Evolutionary conservation across 148 eudicot genomes (phyloP), one percentile per base, ranked within the genome.

Genomic region (Vaccinium corymbosum): DNA sequence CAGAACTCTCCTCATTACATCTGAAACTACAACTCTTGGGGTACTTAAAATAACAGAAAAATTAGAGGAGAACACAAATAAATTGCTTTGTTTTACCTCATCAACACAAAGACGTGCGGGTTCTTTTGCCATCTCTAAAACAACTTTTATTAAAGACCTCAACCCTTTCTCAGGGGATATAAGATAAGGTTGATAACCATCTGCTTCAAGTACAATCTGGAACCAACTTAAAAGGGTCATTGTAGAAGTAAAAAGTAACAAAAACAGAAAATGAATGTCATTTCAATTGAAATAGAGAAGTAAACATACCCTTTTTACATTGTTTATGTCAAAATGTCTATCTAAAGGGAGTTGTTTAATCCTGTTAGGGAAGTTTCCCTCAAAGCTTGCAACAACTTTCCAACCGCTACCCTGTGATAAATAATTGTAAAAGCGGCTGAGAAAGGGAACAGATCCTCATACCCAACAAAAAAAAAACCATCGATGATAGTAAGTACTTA

Each of bases 171-270:
- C 99, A 27, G 99, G 99, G 87, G 99, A 97, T 85, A 97, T 94
- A 86, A 97, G 98, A 85, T 97, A 95, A 75, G 99, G 99, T 84
- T 97, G 99, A 88, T 97, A 97, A 89, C 99, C 99, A 89, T 97
- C 99, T 86, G 99, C 99, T 94, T 97, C 98, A 46, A 97, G 90
- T 76, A 97, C 99, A 87, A 97, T 91, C 99, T 97, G 91, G 72
- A 8, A 64, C 32, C 78, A 85, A 77, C 50, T 79, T 53, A 81
- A 78, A 81, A 61, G n/a, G 80, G 56, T 78, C 52, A 79, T 68
- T 77, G 78, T 13, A 83, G 46, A 71, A 82, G n/a, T 70, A 32
- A 52, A 12, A 20, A 32, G n/a, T 12, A 86, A 64, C 13, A 32
- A 61, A 70, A 14, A 15, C 7, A 22, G 74, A 76, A 83, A 57